Conservation (phyloP, 805 yeast species). For the Metschnikowia kofuensis region DNA sequence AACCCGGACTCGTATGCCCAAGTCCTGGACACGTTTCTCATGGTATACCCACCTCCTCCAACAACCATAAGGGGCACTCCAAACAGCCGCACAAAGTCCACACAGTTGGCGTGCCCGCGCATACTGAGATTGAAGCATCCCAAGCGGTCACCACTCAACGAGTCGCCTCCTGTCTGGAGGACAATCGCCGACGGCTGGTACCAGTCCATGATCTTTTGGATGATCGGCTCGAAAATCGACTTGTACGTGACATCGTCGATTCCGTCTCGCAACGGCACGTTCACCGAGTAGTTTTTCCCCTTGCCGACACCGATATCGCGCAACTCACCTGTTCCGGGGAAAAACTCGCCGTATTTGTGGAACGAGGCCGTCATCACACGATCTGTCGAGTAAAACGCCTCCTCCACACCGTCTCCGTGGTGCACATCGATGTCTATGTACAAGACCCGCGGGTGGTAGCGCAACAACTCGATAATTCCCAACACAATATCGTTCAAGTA, state of each 20-base stretch:
- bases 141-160: slow-evolving; percentile 89
- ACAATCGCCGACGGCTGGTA: slow-evolving; percentile 95
- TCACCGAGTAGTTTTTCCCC: slow-evolving; percentile 80
- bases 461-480: slow-evolving; percentile 72
- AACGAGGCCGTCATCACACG: slow-evolving; percentile 88
- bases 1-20: slow-evolving; percentile 95
- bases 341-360: slow-evolving; percentile 90
- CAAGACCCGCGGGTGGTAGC: slow-evolving; percentile 81
- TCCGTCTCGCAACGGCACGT: slow-evolving; percentile 88
- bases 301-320: slow-evolving; percentile 81
- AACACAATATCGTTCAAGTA: slow-evolving; percentile 87
- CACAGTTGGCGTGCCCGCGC: slow-evolving; percentile 95
- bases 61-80: slow-evolving; percentile 88
- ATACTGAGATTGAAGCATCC: slow-evolving; percentile 95
- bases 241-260: slow-evolving; percentile 87
- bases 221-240: slow-evolving; percentile 85
- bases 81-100: slow-evolving; percentile 79
- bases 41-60: slow-evolving; percentile 99
- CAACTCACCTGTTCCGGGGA: slow-evolving; percentile 90
- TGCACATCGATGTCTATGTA: slow-evolving; percentile 90
- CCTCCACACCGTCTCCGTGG: slow-evolving; percentile 95
- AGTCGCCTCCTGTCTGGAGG: slow-evolving; percentile 98
- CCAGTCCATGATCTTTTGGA: slow-evolving; percentile 72
- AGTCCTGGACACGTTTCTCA: slow-evolving; percentile 91
- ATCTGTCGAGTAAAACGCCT: slow-evolving; percentile 89